Evolutionary conservation across 495 filamentous ascomycete species (phyloP).

Genomic region (Cladorrhinum samala): DNA sequence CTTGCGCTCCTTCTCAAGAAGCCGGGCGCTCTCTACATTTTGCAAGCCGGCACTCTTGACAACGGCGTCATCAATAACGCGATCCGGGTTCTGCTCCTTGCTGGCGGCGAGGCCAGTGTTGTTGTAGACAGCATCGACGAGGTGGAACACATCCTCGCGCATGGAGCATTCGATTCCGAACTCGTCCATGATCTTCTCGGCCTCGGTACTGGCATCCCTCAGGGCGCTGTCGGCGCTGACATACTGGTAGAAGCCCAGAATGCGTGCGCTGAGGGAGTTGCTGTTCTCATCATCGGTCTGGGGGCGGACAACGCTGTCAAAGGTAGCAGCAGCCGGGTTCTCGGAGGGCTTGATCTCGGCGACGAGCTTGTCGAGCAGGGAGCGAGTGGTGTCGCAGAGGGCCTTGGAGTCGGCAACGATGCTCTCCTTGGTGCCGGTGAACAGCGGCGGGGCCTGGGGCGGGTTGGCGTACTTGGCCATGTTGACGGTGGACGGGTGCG

Average conservation of each 20-base stretch:
- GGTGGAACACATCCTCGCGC: slow-evolving; percentile 55
- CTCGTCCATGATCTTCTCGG: slow-evolving; percentile 55
- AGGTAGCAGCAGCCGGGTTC: slow-evolving; percentile 48
- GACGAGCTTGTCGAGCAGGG: slow-evolving; percentile 69
- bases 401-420: slow-evolving; percentile 71
- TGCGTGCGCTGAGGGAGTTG: slow-evolving; percentile 51
- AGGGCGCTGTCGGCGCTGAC: slow-evolving; percentile 64
- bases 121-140: slow-evolving; percentile 50
- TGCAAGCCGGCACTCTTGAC: slow-evolving; percentile 28
- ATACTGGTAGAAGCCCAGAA: slow-evolving; percentile 74
- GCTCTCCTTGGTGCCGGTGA: slow-evolving; percentile 73
- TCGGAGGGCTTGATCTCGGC: slow-evolving; percentile 53
- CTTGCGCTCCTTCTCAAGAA: slow-evolving; percentile 55
- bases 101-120: slow-evolving; percentile 37
- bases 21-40: slow-evolving; percentile 43
- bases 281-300: slow-evolving; percentile 63
- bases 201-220: slow-evolving; percentile 56
- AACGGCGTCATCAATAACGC: slow-evolving; percentile 22
- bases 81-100: slow-evolving; percentile 30
- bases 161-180: slow-evolving; percentile 54
- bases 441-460: slow-evolving; percentile 78
- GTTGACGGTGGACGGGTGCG: slow-evolving; percentile 17
- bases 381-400: slow-evolving; percentile 62
- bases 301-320: slow-evolving; percentile 57
- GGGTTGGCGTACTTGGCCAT: slow-evolving; percentile 56